Base-by-base conservation (phyloP, 176 grass and related monocot genomes). In the Raddia guianensis region DNA sequence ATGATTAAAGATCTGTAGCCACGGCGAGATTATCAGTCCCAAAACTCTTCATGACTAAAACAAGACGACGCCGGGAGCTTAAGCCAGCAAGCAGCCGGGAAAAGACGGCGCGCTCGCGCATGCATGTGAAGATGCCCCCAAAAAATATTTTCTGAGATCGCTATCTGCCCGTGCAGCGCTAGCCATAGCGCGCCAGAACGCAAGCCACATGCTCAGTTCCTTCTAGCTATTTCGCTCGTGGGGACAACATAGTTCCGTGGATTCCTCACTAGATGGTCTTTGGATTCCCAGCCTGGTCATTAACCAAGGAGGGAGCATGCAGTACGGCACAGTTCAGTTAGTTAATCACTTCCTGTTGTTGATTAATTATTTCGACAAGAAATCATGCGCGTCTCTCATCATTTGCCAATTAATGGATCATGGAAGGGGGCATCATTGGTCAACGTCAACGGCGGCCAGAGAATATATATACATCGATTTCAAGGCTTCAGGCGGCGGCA, bases 41-140 rank as follows among this genome's bases (percentile, higher is more conserved):
- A 27, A 49, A 66, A 72, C 57, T 89, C 18, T 85, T 85, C 87
- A 85, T 77, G 87, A 85, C 72, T 21, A 63, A 40, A 70, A 81
- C 65, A 76, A 50, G 72, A 72, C 82, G 43, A 75, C 50, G 49
- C 12, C 33, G 49, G 16, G 66, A 56, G 77, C 66, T 27, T 40
- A 40, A 40, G 27, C 37, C 37, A 18, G 72, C 56, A 81, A 49
- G 14, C 64, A 10, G 14, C 64, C 7, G 66, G 56, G 7, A 81
- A 89, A 85, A 59, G 77, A 70, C 77, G 66, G 56, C 27, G 61
- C 35, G 7, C 27, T 52, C 35, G 9, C 42, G 72, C 82, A 81
- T 76, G 76, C 76, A 70, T 76, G 63, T 35, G 37, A 53, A 75
- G 27, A 27, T 74, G 87, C 27, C 20, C 54, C 47, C 14, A 5